A percentile compares a stretch with the other conserved stretches of the same genome.
Evolutionary conservation across 2,329 filamentous ascomycete species (phyloP).

Genomic region (Parastagonospora avenae): DNA sequence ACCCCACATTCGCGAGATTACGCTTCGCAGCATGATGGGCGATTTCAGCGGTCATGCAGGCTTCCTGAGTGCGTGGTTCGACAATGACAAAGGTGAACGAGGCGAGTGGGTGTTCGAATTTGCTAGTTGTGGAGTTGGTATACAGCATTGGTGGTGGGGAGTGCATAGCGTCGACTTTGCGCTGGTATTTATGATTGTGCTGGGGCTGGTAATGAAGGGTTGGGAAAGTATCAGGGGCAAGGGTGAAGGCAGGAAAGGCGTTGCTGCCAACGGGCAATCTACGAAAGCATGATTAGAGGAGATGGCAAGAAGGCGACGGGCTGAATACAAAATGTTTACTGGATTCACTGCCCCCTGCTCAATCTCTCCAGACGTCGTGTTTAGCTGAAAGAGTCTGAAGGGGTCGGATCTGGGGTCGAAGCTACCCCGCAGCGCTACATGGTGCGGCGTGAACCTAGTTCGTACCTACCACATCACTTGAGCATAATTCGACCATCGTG

Average conservation of each 20-base stretch:
- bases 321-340: too few relatives aligned
- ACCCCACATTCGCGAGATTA: constrained; percentile 81
- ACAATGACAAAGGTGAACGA: constrained; percentile 71
- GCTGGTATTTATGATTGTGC: background rate
- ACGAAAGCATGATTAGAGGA: too few relatives aligned
- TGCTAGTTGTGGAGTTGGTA: constrained; percentile 75
- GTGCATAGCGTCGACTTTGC: constrained; percentile 62
- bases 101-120: constrained; percentile 85
- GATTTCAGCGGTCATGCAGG: constrained; percentile 92
- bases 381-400: too few relatives aligned
- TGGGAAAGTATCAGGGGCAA: background rate
- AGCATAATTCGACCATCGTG: too few relatives aligned
- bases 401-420: too few relatives aligned
- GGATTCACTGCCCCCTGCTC: too few relatives aligned
- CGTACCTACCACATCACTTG: too few relatives aligned
- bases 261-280: too few relatives aligned
- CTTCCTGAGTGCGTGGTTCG: constrained; percentile 88
- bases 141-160: constrained; percentile 93
- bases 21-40: constrained; percentile 98
- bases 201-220: background rate
- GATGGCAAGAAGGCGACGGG: too few relatives aligned
- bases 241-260: background rate
- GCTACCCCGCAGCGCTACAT: too few relatives aligned
- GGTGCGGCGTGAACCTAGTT: too few relatives aligned
- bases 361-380: too few relatives aligned